Evolutionary conservation across 441 rosid genomes (phyloP).

Genomic region (Bocquillonia castaneifolia): DNA sequence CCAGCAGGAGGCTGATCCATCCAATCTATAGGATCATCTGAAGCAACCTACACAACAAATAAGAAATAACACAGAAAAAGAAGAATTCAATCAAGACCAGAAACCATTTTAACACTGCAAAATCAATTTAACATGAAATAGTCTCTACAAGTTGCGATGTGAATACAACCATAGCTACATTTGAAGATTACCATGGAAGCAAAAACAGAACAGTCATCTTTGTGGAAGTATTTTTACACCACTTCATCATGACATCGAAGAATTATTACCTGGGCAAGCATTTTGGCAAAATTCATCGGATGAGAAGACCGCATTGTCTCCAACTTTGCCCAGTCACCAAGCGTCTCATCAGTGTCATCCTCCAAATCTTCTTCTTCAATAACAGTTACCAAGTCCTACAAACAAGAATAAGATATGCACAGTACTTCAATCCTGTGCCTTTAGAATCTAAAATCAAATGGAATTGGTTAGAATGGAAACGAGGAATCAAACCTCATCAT

Average conservation of each 20-base stretch:
- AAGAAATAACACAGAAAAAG: conserved; percentile 17
- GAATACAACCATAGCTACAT: conserved; percentile 7
- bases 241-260: conserved; percentile 6
- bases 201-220: neutral
- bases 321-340: conserved; percentile 89
- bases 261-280: conserved; percentile 57
- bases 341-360: conserved; percentile 54
- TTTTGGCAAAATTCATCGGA: conserved; percentile 90
- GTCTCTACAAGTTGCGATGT: neutral
- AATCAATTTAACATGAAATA: neutral
- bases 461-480: conserved; percentile 9
- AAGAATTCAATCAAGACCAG: neutral
- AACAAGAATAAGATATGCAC: conserved; percentile 17
- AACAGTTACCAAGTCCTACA: conserved; percentile 70
- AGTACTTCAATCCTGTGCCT: conserved; percentile 3
- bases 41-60: conserved; percentile 52
- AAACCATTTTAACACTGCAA: neutral
- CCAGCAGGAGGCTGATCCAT: conserved; percentile 91
- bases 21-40: conserved; percentile 79
- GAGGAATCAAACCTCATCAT: conserved; percentile 39
- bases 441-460: conserved; percentile 15
- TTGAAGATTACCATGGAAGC: neutral
- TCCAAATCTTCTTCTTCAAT: conserved; percentile 54
- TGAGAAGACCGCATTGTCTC: conserved; percentile 89
- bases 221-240: neutral